Base-by-base conservation (phyloP, 202 grass and related monocot genomes). In the Cymbopogon flexuosus region DNA sequence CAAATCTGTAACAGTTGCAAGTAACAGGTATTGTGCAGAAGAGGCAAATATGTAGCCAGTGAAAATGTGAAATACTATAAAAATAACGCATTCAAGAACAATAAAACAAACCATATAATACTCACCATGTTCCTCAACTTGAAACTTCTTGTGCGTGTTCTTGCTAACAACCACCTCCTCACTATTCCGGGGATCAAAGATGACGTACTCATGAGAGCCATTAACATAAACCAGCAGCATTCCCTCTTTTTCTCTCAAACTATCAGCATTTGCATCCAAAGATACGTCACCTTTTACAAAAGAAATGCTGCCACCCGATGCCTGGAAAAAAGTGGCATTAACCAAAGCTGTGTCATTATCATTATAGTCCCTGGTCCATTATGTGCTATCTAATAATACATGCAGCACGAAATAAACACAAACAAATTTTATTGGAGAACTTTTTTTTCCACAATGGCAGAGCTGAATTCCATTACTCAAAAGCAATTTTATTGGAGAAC, bases 181-280 rank as follows among this genome's bases (percentile, higher is more conserved):
- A 0, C 67, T 83, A 13, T 66, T 88, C 62, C 80, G 80, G 73
- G 96, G 92, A 95, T 98, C 85, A 87, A 93, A 95, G 56, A 95
- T 63, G 61, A 76, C 73, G 72, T 98, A 98, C 61, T 98, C 90
- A 80, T 93, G 92, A 47, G 84, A 86, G 73, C 92, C 39, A 72
- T 91, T 98, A 56, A 98, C 45, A 33, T 91, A 98, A 37, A 82
- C 90, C 54, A 98, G 56, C 45, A 87, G 81, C 51, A 49, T 51
- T 40, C 72, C 57, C 68, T 80, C 68, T 62, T 22, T 79, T 47
- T 62, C 81, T 41, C n/a, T 72, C 16, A 52, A 77, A 78, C 65
- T 67, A 57, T 83, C 73, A 13, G 21, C 78, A 30, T 87, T 60
- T 33, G 40, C 72, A 68, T 80, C 69, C 23, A 80, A 65, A 77